Percentiles rank a stretch among this genome's conserved stretches.
Conservation (phyloP, 306 rosid genomes). For the Fragaria ananassa region DNA sequence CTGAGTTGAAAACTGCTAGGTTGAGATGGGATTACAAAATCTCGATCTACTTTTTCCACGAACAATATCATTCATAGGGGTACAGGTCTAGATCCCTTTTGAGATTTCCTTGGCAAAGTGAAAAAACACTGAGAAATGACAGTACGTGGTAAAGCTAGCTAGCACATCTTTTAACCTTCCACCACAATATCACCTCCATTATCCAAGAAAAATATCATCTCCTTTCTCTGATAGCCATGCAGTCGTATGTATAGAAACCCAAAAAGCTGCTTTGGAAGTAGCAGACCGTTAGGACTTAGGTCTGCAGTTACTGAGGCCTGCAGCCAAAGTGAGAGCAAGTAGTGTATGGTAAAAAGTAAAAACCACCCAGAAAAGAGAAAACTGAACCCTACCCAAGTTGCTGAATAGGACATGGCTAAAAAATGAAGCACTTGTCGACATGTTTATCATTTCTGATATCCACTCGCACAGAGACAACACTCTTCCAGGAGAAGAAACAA, state of each 20-base stretch:
- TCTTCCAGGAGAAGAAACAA: not conserved
- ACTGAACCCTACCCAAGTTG: constrained; percentile 9
- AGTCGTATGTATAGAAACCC: not conserved
- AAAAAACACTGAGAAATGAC: not conserved
- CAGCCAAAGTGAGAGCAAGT: not conserved
- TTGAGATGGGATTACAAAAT: not conserved
- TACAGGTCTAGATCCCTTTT: not conserved
- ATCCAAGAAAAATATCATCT: not conserved
- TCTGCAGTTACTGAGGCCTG: not conserved
- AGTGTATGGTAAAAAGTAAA: not conserved
- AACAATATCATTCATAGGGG: not conserved
- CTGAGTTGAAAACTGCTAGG: not conserved
- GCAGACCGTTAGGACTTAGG: not conserved
- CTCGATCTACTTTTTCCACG: not conserved
- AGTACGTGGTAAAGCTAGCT: not conserved
- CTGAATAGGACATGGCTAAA: constrained; percentile 1
- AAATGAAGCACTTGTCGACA: constrained; percentile 17
- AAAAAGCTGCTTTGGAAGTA: not conserved
- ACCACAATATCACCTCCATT: not conserved
- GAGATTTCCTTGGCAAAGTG: not conserved
- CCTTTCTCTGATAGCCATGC: constrained; percentile 5
- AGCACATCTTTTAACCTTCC: no score
- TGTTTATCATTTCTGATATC: not conserved
- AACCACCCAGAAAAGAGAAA: not conserved
- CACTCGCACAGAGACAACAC: constrained; percentile 12